A percentile compares a stretch with the other conserved stretches of the same genome.
Conservation (phyloP, 2,329 filamentous ascomycete genomes). For the Neofusicoccum cordaticola region DNA sequence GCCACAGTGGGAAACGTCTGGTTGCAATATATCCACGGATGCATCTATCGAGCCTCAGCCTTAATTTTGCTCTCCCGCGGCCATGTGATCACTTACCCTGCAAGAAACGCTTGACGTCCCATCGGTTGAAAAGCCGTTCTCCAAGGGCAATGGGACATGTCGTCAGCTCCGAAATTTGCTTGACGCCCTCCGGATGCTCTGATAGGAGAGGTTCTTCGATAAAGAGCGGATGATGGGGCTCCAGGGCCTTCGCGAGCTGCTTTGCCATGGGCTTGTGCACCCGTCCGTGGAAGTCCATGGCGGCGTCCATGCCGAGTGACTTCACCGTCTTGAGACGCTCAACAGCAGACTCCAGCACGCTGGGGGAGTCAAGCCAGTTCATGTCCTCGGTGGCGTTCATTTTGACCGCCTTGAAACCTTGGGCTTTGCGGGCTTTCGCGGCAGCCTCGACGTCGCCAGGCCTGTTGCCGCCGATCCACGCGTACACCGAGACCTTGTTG, state of each 20-base stretch:
- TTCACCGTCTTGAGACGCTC: constrained; percentile 68
- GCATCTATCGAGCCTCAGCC: constrained; percentile 34
- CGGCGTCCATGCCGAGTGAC: constrained; percentile 66
- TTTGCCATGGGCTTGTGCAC: constrained; percentile 80
- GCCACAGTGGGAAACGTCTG: constrained; percentile 69
- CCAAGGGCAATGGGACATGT: constrained; percentile 68
- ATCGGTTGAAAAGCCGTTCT: constrained; percentile 68
- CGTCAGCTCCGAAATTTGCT: constrained; percentile 56
- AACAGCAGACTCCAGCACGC: constrained; percentile 60
- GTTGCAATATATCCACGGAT: constrained; percentile 69
- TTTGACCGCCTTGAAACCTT: constrained; percentile 67
- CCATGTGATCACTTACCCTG: constrained; percentile 39
- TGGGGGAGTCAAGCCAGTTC: constrained; percentile 72
- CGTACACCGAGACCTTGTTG: constrained; percentile 68
- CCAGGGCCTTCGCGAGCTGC: constrained; percentile 65
- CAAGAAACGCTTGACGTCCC: constrained; percentile 71
- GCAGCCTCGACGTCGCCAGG: constrained; percentile 64
- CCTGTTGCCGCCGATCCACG: constrained; percentile 75
- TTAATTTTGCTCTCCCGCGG: background rate
- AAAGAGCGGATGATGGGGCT: constrained; percentile 69
- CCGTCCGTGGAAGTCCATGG: constrained; percentile 74
- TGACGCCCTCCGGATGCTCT: constrained; percentile 66
- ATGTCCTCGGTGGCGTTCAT: constrained; percentile 79
- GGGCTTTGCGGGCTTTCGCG: constrained; percentile 56
- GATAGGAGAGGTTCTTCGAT: constrained; percentile 72